These are phyloP conservation scores for Hyphopichia wangnamkhiaoensis DNA, from an alignment of 1,139 yeast genomes.

Conservation along the genomic window DNA sequence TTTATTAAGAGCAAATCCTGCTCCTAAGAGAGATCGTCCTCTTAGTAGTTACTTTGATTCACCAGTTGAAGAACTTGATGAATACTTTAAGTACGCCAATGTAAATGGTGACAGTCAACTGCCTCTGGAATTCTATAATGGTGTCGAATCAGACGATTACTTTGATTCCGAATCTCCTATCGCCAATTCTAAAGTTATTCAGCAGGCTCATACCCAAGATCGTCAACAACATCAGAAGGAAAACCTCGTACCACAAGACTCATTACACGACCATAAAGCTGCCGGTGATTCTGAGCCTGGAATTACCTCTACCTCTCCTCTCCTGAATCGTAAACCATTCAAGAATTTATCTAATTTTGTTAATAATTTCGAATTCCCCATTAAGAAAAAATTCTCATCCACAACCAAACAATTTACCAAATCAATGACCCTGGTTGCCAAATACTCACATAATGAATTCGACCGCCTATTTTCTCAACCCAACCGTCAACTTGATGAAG, in stretches of 20 bases:
- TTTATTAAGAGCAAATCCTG: slow-evolving; percentile 1
- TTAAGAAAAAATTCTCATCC: slow-evolving; percentile 21
- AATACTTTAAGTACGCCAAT: slow-evolving; percentile 2
- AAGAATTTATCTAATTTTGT: slow-evolving; percentile 27
- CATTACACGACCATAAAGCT: neutral
- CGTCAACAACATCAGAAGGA: neutral
- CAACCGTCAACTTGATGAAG: neutral
- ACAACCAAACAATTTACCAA: slow-evolving; percentile 20
- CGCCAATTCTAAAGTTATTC: neutral
- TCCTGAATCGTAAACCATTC: slow-evolving; percentile 25
- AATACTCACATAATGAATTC: slow-evolving; percentile 9
- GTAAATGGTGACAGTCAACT: neutral
- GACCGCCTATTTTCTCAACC: slow-evolving; percentile 6
- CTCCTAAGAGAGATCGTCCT: slow-evolving; percentile 14
- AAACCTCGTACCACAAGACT: neutral
- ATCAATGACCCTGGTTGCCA: slow-evolving; percentile 21
- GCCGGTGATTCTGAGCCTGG: neutral
- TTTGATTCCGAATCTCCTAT: neutral
- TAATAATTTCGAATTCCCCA: slow-evolving; percentile 14
- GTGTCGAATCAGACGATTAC: slow-evolving; percentile 1
- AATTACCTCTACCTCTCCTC: slow-evolving; percentile 15
- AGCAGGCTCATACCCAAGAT: neutral
- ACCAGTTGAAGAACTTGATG: slow-evolving; percentile 6
- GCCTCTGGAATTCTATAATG: neutral
- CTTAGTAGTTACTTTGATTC: slow-evolving; percentile 13